Base-by-base conservation (phyloP, 2,329 filamentous ascomycete species). In the Hymenoscyphus repandus region DNA sequence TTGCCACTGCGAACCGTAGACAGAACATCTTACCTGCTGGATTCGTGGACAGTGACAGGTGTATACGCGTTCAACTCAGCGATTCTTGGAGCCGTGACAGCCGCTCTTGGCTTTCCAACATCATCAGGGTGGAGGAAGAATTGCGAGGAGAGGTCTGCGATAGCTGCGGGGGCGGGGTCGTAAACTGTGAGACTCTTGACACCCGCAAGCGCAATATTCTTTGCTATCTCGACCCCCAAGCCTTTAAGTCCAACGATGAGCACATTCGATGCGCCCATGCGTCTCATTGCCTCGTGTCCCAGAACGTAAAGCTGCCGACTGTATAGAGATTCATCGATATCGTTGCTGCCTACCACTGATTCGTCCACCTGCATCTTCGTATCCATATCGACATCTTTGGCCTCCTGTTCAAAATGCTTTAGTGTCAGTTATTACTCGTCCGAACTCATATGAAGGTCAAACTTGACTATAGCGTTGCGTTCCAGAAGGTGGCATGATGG, bases 11-110 rank as follows among this genome's bases (percentile, higher is more conserved):
- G 11, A 22, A 15, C 47, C 22, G 18, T n/a, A 22, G 6, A 33
- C 36, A 27, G 30, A 17, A 38, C 5, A 43, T 54, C 66, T 40
- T 72, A 81, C 79, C 72, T 73, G 17, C 72, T 61, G 34, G 80
- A 78, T 57, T 81, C 68, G 68, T 90, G 90, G 53, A 96, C 79
- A 54, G 82, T 80, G 51, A 99, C 87, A 6, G 93, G 93, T 4
- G 92, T 96, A 68, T 99, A 99, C 54, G 90, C 88, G 70, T 99
- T 99, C 59, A 99, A 80, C 71, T 99, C 93, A 38, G 90, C 88
- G 27, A 99, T 87, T 46, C 90, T 85, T 7, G 93, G 92, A 1
- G 86, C 89, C 1, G 92, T 96, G 49, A 90, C 87, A 60, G 83
- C 77, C 58, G 92, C 93, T 66, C 93, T 85, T 4, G 90, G 87